These are phyloP conservation scores for Paramecium biaurelia DNA, from an alignment of 73 alveolate genomes.

Conservation along the genomic window DNA sequence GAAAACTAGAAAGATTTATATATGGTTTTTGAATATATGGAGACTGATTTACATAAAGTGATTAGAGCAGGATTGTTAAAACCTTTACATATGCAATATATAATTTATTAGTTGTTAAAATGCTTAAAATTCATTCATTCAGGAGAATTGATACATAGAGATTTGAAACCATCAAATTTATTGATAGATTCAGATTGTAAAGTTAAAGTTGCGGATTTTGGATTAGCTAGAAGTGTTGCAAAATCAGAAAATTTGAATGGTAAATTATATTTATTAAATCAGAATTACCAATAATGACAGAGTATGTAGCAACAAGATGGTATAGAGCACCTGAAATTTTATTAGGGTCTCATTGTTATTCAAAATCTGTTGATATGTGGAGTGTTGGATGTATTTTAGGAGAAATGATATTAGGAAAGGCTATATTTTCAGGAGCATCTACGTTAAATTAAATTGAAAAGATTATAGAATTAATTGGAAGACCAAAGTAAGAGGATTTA, in stretches of 20 bases:
- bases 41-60: slow-evolving; percentile 62
- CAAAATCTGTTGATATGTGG: slow-evolving; percentile 72
- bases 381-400: slow-evolving; percentile 71
- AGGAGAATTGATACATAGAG: slow-evolving; percentile 66
- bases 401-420: slow-evolving; percentile 71
- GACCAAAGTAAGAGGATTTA: slow-evolving; percentile 78
- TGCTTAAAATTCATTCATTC: slow-evolving; percentile 63
- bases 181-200: slow-evolving; percentile 61
- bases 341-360: slow-evolving; percentile 65
- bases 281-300: slow-evolving; percentile 63
- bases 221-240: slow-evolving; percentile 64
- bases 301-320: slow-evolving; percentile 70
- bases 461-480: slow-evolving; percentile 78
- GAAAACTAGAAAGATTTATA: slow-evolving; percentile 66
- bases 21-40: slow-evolving; percentile 66
- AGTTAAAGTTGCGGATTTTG: slow-evolving; percentile 72
- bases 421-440: slow-evolving; percentile 73
- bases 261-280: neutral
- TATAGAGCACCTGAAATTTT: slow-evolving; percentile 72
- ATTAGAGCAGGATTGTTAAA: slow-evolving; percentile 60
- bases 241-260: slow-evolving; percentile 62
- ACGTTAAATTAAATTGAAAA: slow-evolving; percentile 69
- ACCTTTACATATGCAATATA: slow-evolving; percentile 64
- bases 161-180: slow-evolving; percentile 64
- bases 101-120: slow-evolving; percentile 63